Base-by-base conservation (phyloP, 2,329 filamentous ascomycete genomes). In the Magnaporthales sp. region DNA sequence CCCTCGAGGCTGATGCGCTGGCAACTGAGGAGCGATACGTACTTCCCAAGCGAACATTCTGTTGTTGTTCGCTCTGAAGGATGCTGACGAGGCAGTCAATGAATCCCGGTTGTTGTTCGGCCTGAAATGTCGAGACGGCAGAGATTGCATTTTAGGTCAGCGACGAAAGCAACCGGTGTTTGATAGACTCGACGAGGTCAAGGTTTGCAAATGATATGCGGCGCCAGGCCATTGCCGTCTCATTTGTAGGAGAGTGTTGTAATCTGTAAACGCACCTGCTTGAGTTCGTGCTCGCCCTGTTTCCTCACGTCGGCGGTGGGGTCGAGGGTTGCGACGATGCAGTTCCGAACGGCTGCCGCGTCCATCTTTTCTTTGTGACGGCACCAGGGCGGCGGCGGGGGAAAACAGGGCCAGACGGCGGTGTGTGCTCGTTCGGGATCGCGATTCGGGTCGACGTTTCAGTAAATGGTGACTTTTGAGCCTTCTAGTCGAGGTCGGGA, bases 11-110 rank as follows among this genome's bases (percentile, higher is more conserved):
- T 29, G 13, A n/a, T 19, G 46, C n/a, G 26, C 31, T 66, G 58
- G 66, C 38, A 62, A 62, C 60, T 51, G 62, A 71, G 74, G 73
- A 70, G 69, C 69, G 70, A 46, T 58, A 70, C 89, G 75, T 90
- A 98, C 94, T 92, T 69, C 94, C 94, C 67, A 97, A 85, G 74
- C 93, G 90, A 72, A 97, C 87, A 70, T 89, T 89, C 74, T 88
- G 84, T 72, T 96, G 91, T 79, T 93, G 91, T 80, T 99, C 95
- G 69, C 86, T 86, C 80, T 96, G 90, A 72, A 98, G 83, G 74
- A 99, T 93, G 76, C 96, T 92, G 74, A 97, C 84, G 69, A 98
- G 87, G 73, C 92, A 91, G 78, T 95, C 91, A 76, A 91, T 90
- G 79, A 99, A 98, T 71, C 93, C 93, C 69, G 91, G 84, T 78